Conservation (phyloP, 768 basidiomycete species). For the Lentinus brumalis region DNA sequence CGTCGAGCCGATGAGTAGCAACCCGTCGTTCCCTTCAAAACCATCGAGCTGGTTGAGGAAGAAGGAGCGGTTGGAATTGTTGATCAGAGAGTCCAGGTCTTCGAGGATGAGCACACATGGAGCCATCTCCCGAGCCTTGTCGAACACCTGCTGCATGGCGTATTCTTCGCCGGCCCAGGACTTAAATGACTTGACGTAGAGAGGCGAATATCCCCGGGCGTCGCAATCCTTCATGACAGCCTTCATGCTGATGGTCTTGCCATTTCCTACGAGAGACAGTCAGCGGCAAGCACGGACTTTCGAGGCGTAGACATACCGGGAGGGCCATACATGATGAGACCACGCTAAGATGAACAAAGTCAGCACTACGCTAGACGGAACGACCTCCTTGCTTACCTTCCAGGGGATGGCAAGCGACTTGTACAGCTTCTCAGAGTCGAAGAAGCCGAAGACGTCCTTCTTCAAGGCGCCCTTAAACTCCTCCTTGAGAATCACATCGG, state of each 20-base stretch:
- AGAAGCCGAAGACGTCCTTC: conserved; percentile 81
- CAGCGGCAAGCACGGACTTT: not conserved
- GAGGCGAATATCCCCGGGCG: conserved; percentile 60
- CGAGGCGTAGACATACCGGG: conserved; percentile 46
- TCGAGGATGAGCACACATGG: conserved; percentile 71
- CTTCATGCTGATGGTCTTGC: conserved; percentile 83
- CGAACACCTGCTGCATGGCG: conserved; percentile 68
- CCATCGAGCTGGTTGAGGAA: conserved; percentile 90
- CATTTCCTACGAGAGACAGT: conserved; percentile 57
- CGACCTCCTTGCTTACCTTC: conserved; percentile 53
- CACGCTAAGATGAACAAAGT: conserved; percentile 49
- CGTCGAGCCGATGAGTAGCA: conserved; percentile 78
- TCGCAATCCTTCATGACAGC: conserved; percentile 76
- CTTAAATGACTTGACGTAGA: conserved; percentile 84
- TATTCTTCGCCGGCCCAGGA: conserved; percentile 65
- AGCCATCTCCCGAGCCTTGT: conserved; percentile 67
- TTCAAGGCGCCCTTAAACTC: conserved; percentile 66
- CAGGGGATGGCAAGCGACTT: conserved; percentile 77
- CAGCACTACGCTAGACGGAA: not conserved
- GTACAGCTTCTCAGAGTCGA: conserved; percentile 72
- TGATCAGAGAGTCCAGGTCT: conserved; percentile 80
- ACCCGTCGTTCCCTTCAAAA: conserved; percentile 74
- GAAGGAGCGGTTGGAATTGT: conserved; percentile 76
- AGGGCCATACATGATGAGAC: conserved; percentile 82
- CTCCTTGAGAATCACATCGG: conserved; percentile 71